Evolutionary conservation across 2,329 filamentous ascomycete genomes (phyloP), one percentile per base, ranked within the genome.

Genomic region (Ceratocystis harringtonii): DNA sequence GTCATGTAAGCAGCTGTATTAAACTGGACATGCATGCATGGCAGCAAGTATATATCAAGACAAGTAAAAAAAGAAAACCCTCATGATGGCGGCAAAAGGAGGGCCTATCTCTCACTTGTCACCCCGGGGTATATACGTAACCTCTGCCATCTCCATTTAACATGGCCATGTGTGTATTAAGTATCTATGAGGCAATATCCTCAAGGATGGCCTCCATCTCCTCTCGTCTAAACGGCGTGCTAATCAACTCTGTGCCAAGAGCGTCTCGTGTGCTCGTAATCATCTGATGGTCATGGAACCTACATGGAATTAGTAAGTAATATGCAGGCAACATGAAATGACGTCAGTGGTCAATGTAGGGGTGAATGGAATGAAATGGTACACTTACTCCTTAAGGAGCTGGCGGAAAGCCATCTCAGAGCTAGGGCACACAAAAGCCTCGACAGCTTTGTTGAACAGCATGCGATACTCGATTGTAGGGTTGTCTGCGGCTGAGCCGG

Each of bases 251-350:
- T 1, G 88, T 92, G 2, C 94, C 94, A 66, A 92, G 78, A 0
- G 83, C 82, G 74, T 99, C 92, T 72, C 92, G 92, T 68, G 86
- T 84, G 68, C 89, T 95, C 65, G 90, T 90, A 69, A 99, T 88
- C 85, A 99, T 97, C 72, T 96, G 90, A 77, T 99, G 94, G 72
- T 99, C 94, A 73, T 96, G 90, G 74, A 99, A 94, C 75, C 85
- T 88, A 69, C 15, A 30, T 17, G 15, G 4, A 43, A 36, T 58
- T 66, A 63, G 50, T 5, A 63, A 43, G 36, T 41, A 1, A 41
- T 5, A 41, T 10, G 10, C 64, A 73, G 78, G 41, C 15, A 63
- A 44, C 64, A 73, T 78, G 61, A 10, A n/a, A 73, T 78, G 61
- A 10, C 25, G 5, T 68, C 75, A 71, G 12, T 15, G 4, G 36